phyloP scores from a whole-genome alignment of 1,284 basidiomycete species.

The Schizophyllum commune region DNA sequence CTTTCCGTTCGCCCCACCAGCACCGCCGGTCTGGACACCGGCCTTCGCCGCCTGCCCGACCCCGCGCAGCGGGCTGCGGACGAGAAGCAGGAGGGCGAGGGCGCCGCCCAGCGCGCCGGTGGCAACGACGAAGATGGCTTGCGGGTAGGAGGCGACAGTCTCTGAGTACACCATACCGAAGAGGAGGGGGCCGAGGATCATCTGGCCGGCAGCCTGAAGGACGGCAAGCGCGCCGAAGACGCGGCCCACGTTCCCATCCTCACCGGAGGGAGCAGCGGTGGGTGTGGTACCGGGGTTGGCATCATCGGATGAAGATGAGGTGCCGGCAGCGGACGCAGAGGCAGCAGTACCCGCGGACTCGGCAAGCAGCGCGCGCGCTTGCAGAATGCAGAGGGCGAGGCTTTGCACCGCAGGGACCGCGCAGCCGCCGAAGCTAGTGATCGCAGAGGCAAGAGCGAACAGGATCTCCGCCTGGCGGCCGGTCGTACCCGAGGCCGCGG shows the following conservation, averaged over 20 bases:
- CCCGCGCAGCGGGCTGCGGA: conserved; percentile 35
- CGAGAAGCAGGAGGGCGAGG: conserved; percentile 33
- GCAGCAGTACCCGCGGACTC: conserved; percentile 22
- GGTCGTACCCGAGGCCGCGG: background rate
- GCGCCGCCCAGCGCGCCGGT: conserved; percentile 29
- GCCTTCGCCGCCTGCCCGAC: conserved; percentile 10
- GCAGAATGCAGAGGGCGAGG: conserved; percentile 60
- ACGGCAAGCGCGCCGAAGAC: conserved; percentile 46
- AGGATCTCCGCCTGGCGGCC: conserved; percentile 25
- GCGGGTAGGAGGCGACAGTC: conserved; percentile 39
- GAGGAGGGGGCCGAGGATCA: conserved; percentile 41
- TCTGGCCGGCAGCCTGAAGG: conserved; percentile 39
- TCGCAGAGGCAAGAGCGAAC: conserved; percentile 48
- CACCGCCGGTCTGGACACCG: no score
- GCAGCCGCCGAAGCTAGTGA: conserved; percentile 56
- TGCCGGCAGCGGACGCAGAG: conserved; percentile 35
- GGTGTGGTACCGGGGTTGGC: conserved; percentile 40
- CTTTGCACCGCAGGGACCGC: conserved; percentile 60
- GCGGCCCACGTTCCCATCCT: conserved; percentile 35
- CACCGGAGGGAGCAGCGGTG: conserved; percentile 39
- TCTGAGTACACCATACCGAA: conserved; percentile 40
- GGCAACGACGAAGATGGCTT: conserved; percentile 41
- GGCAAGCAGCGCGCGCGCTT: conserved; percentile 38
- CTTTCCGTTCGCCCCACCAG: background rate
- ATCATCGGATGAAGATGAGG: conserved; percentile 20